These are phyloP conservation scores for Candida frijolesensis DNA, from an alignment of 1,139 yeast species.

Conservation along the genomic window DNA sequence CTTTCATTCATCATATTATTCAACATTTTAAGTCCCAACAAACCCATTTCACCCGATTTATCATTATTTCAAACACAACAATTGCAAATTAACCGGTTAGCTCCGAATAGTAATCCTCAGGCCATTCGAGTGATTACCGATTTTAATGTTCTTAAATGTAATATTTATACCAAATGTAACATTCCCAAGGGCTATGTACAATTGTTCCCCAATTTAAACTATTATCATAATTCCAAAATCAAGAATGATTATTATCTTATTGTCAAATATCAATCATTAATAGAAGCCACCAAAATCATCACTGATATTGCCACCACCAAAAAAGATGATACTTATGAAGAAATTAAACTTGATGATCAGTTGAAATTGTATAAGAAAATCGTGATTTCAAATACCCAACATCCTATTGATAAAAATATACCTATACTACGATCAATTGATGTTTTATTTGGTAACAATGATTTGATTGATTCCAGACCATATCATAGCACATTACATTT, in stretches of 20 bases:
- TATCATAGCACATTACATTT: constrained; percentile 15
- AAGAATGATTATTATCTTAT: constrained; percentile 18
- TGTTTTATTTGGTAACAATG: constrained; percentile 27
- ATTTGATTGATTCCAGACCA: constrained; percentile 22
- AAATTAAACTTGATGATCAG: constrained; percentile 6
- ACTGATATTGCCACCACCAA: constrained; percentile 18
- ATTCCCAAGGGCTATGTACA: constrained; percentile 14
- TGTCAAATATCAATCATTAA: constrained; percentile 15
- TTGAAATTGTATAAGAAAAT: constrained; percentile 14
- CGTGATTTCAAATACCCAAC: constrained; percentile 8
- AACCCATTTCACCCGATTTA: constrained; percentile 5
- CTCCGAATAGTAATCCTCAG: not conserved
- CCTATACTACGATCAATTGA: constrained; percentile 27
- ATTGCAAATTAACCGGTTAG: not conserved
- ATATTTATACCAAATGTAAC: constrained; percentile 9
- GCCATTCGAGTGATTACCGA: constrained; percentile 12
- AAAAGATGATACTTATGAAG: constrained; percentile 9
- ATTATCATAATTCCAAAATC: constrained; percentile 6
- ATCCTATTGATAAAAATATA: constrained; percentile 12
- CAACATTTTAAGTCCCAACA: not conserved
- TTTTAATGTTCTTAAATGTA: constrained; percentile 13
- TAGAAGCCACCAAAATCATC: constrained; percentile 17
- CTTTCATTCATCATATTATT: not conserved
- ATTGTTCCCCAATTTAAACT: constrained; percentile 15
- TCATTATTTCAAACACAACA: constrained; percentile 7